Evolutionary conservation across 2,329 filamentous ascomycete genomes (phyloP).

Genomic region (Phialemonium atrogriseum): DNA sequence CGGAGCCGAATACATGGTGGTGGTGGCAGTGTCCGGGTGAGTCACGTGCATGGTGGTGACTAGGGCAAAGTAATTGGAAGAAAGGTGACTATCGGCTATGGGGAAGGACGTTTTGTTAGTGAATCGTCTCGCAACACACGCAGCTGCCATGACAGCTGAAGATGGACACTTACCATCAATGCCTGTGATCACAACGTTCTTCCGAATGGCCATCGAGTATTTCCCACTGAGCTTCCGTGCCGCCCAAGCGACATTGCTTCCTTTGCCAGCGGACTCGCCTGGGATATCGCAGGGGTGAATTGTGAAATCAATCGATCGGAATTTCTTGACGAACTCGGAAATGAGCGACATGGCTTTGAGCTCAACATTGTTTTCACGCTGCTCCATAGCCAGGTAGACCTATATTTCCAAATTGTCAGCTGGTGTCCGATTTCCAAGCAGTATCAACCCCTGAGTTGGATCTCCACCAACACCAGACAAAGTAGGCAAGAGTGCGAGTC

Average conservation of each 20-base stretch:
- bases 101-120: constrained; percentile 16
- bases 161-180: constrained; percentile 55
- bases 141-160: too few species aligned
- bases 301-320: constrained; percentile 59
- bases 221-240: constrained; percentile 56
- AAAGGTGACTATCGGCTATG: constrained; percentile 63
- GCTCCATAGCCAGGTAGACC: constrained; percentile 67
- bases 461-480: too few species aligned
- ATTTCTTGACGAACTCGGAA: constrained; percentile 55
- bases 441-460: constrained; percentile 5
- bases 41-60: constrained; percentile 55
- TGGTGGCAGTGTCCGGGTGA: constrained; percentile 49
- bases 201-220: constrained; percentile 43
- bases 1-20: constrained; percentile 60
- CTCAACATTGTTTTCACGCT: constrained; percentile 53
- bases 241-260: constrained; percentile 66
- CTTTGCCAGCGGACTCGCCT: constrained; percentile 64
- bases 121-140: constrained; percentile 12
- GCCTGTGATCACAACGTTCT: constrained; percentile 60
- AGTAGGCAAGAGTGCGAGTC: too few species aligned
- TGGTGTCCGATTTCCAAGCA: constrained; percentile 9
- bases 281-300: constrained; percentile 58
- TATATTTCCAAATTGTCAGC: constrained; percentile 21
- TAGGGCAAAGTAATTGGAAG: constrained; percentile 57
- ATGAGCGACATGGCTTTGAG: constrained; percentile 54